These are phyloP conservation scores for Tetrapyrgos nigripes DNA, from an alignment of 1,284 basidiomycete species.

Conservation along the genomic window DNA sequence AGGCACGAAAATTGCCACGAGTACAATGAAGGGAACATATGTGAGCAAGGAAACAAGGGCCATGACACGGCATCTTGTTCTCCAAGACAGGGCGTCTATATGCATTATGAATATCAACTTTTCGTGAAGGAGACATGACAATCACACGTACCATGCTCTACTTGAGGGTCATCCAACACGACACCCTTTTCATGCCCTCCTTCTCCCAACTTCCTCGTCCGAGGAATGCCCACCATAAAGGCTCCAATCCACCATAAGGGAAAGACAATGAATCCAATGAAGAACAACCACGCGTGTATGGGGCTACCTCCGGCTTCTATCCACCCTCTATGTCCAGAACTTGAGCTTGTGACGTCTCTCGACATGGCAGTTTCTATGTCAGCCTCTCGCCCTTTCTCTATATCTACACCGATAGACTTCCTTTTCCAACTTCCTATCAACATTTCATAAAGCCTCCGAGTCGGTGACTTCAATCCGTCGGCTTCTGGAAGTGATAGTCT, in stretches of 20 bases:
- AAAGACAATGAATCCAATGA: slow-evolving; percentile 59
- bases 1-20: slow-evolving; percentile 55
- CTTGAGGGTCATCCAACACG: slow-evolving; percentile 49
- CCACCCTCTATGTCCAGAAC: slow-evolving; percentile 31
- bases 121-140: background rate
- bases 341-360: slow-evolving; percentile 36
- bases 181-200: slow-evolving; percentile 57
- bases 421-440: slow-evolving; percentile 18
- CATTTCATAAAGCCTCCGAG: background rate
- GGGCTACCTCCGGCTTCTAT: slow-evolving; percentile 61
- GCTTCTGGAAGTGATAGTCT: slow-evolving; percentile 50
- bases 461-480: background rate
- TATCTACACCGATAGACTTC: background rate
- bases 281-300: slow-evolving; percentile 61
- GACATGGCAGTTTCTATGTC: slow-evolving; percentile 16
- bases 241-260: slow-evolving; percentile 64
- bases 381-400: background rate
- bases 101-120: slow-evolving; percentile 5
- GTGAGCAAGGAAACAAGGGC: slow-evolving; percentile 56
- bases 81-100: slow-evolving; percentile 58
- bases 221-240: slow-evolving; percentile 50
- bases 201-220: slow-evolving; percentile 49
- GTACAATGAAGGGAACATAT: slow-evolving; percentile 62
- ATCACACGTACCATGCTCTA: slow-evolving; percentile 50
- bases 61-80: slow-evolving; percentile 60